phyloP scores from a whole-genome alignment of 768 basidiomycete genomes.

The Tubosaeta sp. region DNA sequence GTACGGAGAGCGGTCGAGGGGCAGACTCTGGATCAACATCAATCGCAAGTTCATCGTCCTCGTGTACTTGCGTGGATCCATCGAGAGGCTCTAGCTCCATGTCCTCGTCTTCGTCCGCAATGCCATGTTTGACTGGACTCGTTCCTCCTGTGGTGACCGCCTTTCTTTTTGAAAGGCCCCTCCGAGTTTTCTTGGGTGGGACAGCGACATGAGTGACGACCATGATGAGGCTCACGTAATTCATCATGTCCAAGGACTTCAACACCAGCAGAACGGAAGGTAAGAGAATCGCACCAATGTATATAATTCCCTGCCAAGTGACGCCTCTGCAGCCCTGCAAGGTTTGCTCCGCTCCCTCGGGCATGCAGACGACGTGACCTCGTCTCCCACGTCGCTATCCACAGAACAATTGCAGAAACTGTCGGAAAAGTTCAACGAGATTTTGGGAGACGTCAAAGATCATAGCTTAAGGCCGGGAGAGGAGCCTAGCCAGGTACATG shows the following conservation, averaged over 20 bases:
- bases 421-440: slow-evolving; percentile 55
- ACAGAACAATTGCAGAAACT: slow-evolving; percentile 50
- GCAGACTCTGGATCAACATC: slow-evolving; percentile 44
- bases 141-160: slow-evolving; percentile 8
- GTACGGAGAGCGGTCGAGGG: slow-evolving; percentile 47
- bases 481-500: slow-evolving; percentile 61
- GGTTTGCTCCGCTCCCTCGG: slow-evolving; percentile 37
- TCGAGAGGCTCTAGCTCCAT: slow-evolving; percentile 24
- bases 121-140: slow-evolving; percentile 6
- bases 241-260: slow-evolving; percentile 28
- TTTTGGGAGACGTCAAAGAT: slow-evolving; percentile 44
- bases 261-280: slow-evolving; percentile 34
- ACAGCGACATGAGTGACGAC: slow-evolving; percentile 37
- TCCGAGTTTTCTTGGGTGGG: slow-evolving; percentile 40
- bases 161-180: slow-evolving; percentile 41
- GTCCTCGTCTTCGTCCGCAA: slow-evolving; percentile 26
- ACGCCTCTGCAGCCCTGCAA: slow-evolving; percentile 33
- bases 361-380: slow-evolving; percentile 6
- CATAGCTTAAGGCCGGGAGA: slow-evolving; percentile 37
- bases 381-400: slow-evolving; percentile 30
- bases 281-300: slow-evolving; percentile 21
- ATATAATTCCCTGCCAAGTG: background rate
- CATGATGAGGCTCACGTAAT: slow-evolving; percentile 32
- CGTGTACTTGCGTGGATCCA: slow-evolving; percentile 19
- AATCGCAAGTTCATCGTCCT: slow-evolving; percentile 64